Conservation (phyloP, 2,329 filamentous ascomycete genomes). For the Monilinia fructigena region DNA sequence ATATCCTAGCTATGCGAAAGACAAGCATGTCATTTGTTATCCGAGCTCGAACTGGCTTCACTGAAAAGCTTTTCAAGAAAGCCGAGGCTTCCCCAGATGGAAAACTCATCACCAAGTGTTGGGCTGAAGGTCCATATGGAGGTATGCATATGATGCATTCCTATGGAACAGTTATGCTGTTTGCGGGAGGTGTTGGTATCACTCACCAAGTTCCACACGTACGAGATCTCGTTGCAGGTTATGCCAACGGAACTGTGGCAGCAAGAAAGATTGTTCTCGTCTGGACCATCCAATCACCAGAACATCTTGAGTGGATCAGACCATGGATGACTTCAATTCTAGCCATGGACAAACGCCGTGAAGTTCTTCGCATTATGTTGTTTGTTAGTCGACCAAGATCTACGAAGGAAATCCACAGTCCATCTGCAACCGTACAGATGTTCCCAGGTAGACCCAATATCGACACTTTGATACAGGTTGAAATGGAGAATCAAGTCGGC, state of each 20-base stretch:
- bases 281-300: slow-evolving; percentile 76
- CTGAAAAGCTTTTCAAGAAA: slow-evolving; percentile 65
- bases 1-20: slow-evolving; percentile 59
- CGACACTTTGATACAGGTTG: slow-evolving; percentile 66
- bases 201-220: slow-evolving; percentile 77
- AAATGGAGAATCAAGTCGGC: slow-evolving; percentile 72
- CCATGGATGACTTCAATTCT: slow-evolving; percentile 82
- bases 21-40: slow-evolving; percentile 70
- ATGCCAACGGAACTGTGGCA: slow-evolving; percentile 66
- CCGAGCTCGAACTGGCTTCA: slow-evolving; percentile 72
- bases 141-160: slow-evolving; percentile 69
- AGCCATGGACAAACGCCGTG: slow-evolving; percentile 70
- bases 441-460: slow-evolving; percentile 78
- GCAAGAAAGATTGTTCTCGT: slow-evolving; percentile 71
- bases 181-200: slow-evolving; percentile 78
- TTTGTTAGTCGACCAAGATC: slow-evolving; percentile 74
- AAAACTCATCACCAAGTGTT: slow-evolving; percentile 61
- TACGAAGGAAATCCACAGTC: slow-evolving; percentile 78
- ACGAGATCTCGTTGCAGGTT: slow-evolving; percentile 68
- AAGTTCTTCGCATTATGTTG: slow-evolving; percentile 72
- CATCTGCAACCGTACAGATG: slow-evolving; percentile 77
- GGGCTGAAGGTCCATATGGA: slow-evolving; percentile 76
- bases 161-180: slow-evolving; percentile 75
- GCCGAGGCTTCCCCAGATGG: slow-evolving; percentile 61
- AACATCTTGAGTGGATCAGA: slow-evolving; percentile 80